phyloP scores from a whole-genome alignment of 768 basidiomycete species.

The Ramaria sp. region DNA sequence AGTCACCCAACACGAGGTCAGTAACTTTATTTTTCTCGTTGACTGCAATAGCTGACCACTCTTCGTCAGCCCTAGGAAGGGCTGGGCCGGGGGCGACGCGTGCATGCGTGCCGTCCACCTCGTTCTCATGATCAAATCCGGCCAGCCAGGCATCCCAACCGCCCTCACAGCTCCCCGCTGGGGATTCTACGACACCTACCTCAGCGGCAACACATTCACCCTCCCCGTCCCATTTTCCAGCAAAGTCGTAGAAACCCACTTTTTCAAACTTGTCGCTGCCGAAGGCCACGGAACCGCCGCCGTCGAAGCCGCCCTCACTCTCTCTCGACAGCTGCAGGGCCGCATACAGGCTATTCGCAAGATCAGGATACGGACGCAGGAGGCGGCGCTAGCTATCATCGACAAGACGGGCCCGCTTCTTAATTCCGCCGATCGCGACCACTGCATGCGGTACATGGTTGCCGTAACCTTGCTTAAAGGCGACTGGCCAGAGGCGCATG shows the following conservation, averaged over 20 bases:
- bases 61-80: slow-evolving; percentile 11
- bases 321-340: background rate
- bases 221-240: slow-evolving; percentile 5
- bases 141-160: slow-evolving; percentile 10
- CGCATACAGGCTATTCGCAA: background rate
- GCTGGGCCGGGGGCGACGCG: slow-evolving; percentile 11
- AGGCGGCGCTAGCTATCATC: slow-evolving; percentile 10
- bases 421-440: slow-evolving; percentile 11
- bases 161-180: slow-evolving; percentile 10
- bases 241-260: slow-evolving; percentile 6
- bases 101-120: slow-evolving; percentile 8
- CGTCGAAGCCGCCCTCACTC: slow-evolving; percentile 9
- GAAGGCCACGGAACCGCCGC: slow-evolving; percentile 10
- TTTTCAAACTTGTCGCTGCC: slow-evolving; percentile 10
- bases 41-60: too few relatives aligned
- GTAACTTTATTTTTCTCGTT: too few relatives aligned
- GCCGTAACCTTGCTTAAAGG: slow-evolving; percentile 11
- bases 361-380: slow-evolving; percentile 9
- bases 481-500: slow-evolving; percentile 1
- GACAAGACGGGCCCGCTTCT: slow-evolving; percentile 9
- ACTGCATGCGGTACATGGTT: slow-evolving; percentile 12
- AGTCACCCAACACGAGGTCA: slow-evolving; percentile 9
- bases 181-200: slow-evolving; percentile 10
- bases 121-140: slow-evolving; percentile 12
- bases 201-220: slow-evolving; percentile 3